These are phyloP conservation scores for Hawksworthiomyces lignivorus DNA, from an alignment of 2,329 filamentous ascomycete genomes.

Conservation along the genomic window DNA sequence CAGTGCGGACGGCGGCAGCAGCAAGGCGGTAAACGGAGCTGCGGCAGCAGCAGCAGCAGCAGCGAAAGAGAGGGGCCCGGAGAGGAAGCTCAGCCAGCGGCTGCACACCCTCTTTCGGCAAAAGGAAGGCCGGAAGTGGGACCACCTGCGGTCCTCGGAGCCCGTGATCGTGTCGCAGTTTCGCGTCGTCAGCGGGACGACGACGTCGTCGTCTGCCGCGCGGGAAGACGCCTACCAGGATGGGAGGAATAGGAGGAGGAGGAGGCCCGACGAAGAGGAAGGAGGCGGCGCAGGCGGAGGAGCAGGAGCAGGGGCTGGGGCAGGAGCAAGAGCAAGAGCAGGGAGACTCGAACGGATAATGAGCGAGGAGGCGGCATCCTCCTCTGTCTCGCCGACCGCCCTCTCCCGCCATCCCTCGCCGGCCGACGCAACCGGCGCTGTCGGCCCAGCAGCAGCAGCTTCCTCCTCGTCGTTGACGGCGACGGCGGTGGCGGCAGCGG, in stretches of 20 bases:
- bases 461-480: too few species aligned
- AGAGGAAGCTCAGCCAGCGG: slow-evolving; percentile 2
- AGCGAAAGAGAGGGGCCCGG: background rate
- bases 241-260: background rate
- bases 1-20: background rate
- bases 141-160: slow-evolving; percentile 50
- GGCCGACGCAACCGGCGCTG: too few species aligned
- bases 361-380: too few species aligned
- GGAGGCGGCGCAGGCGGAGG: background rate
- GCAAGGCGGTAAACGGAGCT: too few species aligned
- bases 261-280: background rate
- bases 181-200: slow-evolving; percentile 7
- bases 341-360: too few species aligned
- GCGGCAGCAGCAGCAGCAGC: slow-evolving; percentile 1
- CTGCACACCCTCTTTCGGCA: slow-evolving; percentile 39
- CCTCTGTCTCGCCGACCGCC: too few species aligned
- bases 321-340: too few species aligned
- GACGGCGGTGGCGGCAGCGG: too few species aligned
- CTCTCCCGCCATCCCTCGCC: too few species aligned
- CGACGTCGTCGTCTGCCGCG: background rate
- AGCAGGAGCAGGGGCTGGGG: background rate
- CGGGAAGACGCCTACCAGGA: background rate
- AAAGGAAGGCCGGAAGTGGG: slow-evolving; percentile 45
- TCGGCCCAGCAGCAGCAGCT: too few species aligned
- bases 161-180: slow-evolving; percentile 46